Base-by-base conservation (phyloP, 306 rosid genomes). In the Ochetophila trinervis region DNA sequence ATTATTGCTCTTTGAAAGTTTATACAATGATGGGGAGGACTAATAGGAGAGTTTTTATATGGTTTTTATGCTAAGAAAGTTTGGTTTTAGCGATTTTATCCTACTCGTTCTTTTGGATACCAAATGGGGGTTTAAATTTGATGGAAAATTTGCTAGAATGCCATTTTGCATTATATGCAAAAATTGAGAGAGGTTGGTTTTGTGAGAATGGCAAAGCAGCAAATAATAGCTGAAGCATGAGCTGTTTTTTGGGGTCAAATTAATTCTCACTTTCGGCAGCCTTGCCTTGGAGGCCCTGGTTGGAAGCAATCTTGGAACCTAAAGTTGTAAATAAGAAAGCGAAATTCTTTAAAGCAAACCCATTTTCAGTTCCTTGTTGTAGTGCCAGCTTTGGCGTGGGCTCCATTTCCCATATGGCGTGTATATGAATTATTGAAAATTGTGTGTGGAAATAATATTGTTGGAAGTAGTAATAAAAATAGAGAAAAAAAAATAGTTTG, bases 291-390 rank as follows among this genome's bases (percentile, higher is more conserved):
- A 52, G 65, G 66, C 56, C 82, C 74, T 74, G 75, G 70, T 75
- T 40, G 66, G 65, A 48, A 74, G 62, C 58, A 65, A 66, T 18
- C 93, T 79, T 86, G 84, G 81, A 64, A 60, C 83, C 84, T 74
- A 88, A 84, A 95, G 75, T 68, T 72, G 47, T 72, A 24, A 74
- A 69, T 73, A 71, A 66, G 69, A 82, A 68, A 72, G 76, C 74
- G 55, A 68, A 35, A 50, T 70, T 40, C 45, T 40, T 40, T 40
- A 10, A 10, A 10, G 6, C 45, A 10, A 8, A 12, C 11, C 15
- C 45, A 40, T 40, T 40, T 40, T 40, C 45, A 8, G 45, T 40
- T 40, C 1, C 45, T 40, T 40, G 45, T 7, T 40, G 45, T 40
- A 40, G 12, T 6, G 45, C 45, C 2, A 8, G 45, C 45, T 40